Percentiles rank a stretch among this genome's conserved stretches.
Conservation (phyloP, 1,139 yeast genomes). For the Taiozyma sp. region DNA sequence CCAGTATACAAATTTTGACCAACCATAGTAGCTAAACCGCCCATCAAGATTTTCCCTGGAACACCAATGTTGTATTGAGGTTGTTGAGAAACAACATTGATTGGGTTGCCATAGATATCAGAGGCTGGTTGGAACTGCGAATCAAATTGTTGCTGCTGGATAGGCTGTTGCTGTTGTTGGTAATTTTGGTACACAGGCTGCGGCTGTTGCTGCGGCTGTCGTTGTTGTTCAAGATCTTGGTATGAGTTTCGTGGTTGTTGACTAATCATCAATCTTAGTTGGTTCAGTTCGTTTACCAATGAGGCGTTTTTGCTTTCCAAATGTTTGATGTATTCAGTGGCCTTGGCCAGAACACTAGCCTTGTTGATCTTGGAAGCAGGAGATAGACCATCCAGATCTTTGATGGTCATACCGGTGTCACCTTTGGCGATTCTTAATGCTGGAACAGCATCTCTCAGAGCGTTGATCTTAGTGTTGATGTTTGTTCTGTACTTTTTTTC, state of each 20-base stretch:
- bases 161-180: not conserved
- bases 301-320: conserved; percentile 64
- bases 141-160: conserved; percentile 5
- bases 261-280: conserved; percentile 34
- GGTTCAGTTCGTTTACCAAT: conserved; percentile 49
- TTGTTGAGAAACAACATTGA: conserved; percentile 22
- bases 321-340: conserved; percentile 85
- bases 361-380: conserved; percentile 86
- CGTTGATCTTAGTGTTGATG: conserved; percentile 62
- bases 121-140: conserved; percentile 20
- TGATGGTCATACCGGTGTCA: conserved; percentile 14
- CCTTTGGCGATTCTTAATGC: conserved; percentile 36
- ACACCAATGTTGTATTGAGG: conserved; percentile 21
- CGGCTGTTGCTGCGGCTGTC: conserved; percentile 6
- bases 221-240: conserved; percentile 8
- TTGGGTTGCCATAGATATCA: conserved; percentile 19
- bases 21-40: conserved; percentile 28
- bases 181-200: conserved; percentile 3
- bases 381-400: conserved; percentile 70
- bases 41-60: conserved; percentile 29
- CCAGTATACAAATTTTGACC: conserved; percentile 27
- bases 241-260: conserved; percentile 4
- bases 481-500: conserved; percentile 78
- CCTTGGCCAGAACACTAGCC: conserved; percentile 82
- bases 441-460: conserved; percentile 70